Percentiles rank a stretch among this genome's conserved stretches.
Evolutionary conservation across 306 rosid species (phyloP).

Genomic region (Pyrus bretschneideri): DNA sequence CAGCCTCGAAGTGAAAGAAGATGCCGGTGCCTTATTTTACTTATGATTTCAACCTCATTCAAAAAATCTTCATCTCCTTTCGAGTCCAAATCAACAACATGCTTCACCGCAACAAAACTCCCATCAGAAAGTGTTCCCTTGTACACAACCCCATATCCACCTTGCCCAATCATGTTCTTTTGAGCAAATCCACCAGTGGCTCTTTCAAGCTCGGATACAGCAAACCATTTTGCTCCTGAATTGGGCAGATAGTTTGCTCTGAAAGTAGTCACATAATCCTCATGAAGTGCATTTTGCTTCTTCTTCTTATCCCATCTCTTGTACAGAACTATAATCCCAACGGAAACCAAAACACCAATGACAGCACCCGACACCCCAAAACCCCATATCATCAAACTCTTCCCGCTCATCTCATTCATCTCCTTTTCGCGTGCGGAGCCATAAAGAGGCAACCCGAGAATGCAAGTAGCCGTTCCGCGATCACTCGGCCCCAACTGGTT

Average conservation of each 20-base stretch:
- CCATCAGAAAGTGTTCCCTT: constrained; percentile 63
- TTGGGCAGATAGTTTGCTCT: constrained; percentile 42
- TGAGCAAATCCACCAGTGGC: constrained; percentile 62
- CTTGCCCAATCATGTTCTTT: constrained; percentile 62
- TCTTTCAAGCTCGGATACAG: constrained; percentile 49
- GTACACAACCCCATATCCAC: constrained; percentile 74
- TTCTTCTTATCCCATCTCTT: constrained; percentile 37
- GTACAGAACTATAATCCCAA: constrained; percentile 20
- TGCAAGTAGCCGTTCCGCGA: constrained; percentile 40
- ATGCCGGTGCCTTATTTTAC: constrained; percentile 75
- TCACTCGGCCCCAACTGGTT: constrained; percentile 59
- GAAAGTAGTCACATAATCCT: constrained; percentile 35
- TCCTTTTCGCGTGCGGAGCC: constrained; percentile 7
- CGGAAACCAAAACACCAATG: constrained; percentile 31
- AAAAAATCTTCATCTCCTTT: constrained; percentile 68
- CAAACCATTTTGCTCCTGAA: constrained; percentile 67
- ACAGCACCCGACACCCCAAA: constrained; percentile 46
- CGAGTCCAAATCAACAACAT: constrained; percentile 44
- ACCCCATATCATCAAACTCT: constrained; percentile 24
- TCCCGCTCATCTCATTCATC: constrained; percentile 10
- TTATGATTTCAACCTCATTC: constrained; percentile 69
- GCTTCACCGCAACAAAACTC: constrained; percentile 54
- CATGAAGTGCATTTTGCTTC: constrained; percentile 29
- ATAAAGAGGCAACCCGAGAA: constrained; percentile 46
- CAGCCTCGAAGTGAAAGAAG: constrained; percentile 70